Conservation (phyloP, 331 rosid genomes). For the Acacia concinna region DNA sequence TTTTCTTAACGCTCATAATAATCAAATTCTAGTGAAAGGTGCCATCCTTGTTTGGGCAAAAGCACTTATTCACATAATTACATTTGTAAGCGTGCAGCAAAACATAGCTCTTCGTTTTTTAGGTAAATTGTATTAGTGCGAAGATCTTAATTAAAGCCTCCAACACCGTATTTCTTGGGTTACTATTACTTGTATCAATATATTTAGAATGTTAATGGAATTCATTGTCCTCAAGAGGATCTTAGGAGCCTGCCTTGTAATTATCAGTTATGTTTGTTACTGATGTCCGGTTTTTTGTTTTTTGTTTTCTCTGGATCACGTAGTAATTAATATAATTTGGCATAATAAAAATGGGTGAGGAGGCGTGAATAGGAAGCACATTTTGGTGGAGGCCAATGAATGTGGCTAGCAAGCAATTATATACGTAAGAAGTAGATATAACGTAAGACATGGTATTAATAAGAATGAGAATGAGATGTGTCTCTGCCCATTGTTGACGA, state of each 20-base stretch:
- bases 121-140: background rate
- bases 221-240: background rate
- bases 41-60: too few relatives aligned
- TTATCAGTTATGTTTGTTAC: background rate
- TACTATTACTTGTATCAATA: too few relatives aligned
- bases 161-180: background rate
- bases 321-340: background rate
- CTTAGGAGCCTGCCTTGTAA: background rate
- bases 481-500: background rate
- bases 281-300: background rate
- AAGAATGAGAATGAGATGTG: background rate
- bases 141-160: background rate
- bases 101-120: background rate
- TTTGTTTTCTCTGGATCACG: background rate
- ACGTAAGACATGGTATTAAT: constrained; percentile 14
- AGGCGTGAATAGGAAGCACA: background rate
- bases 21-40: too few relatives aligned
- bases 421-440: constrained; percentile 4
- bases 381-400: background rate
- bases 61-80: too few relatives aligned
- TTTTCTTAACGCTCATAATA: too few relatives aligned
- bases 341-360: background rate
- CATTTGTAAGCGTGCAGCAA: background rate
- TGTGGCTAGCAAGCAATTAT: background rate
- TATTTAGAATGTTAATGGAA: background rate